Percentiles rank a stretch among this genome's conserved stretches.
Evolutionary conservation across 2,329 filamentous ascomycete genomes (phyloP).

Genomic region (Hymenoscyphus albidus): DNA sequence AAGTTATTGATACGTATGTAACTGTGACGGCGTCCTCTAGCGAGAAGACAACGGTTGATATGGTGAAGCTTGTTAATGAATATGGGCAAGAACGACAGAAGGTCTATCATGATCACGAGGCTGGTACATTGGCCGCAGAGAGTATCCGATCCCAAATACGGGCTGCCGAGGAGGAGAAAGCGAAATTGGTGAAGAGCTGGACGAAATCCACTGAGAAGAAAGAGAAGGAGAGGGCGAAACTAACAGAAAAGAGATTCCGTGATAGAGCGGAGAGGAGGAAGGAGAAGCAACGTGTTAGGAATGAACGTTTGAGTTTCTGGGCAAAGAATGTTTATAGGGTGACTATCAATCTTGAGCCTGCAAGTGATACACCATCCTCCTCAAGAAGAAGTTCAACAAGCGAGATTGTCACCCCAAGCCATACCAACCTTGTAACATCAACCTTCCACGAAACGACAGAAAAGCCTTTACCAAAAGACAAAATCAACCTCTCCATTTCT

Average conservation of each 20-base stretch:
- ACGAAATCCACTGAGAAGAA: constrained; percentile 36
- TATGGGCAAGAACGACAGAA: constrained; percentile 31
- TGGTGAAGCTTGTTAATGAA: constrained; percentile 25
- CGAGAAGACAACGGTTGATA: constrained; percentile 15
- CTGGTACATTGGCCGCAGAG: constrained; percentile 34
- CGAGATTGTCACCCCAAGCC: constrained; percentile 16
- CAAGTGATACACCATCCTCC: constrained; percentile 41
- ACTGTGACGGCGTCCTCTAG: background rate
- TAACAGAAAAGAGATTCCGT: constrained; percentile 36
- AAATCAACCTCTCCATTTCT: constrained; percentile 32
- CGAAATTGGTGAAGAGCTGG: constrained; percentile 25
- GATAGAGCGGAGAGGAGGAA: constrained; percentile 38
- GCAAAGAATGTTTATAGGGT: constrained; percentile 47
- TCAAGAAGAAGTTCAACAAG: constrained; percentile 47
- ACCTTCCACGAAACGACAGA: constrained; percentile 23
- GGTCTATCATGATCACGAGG: constrained; percentile 40
- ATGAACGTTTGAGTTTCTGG: constrained; percentile 47
- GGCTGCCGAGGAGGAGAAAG: constrained; percentile 35
- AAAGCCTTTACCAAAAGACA: constrained; percentile 19
- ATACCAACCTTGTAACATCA: constrained; percentile 25
- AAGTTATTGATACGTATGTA: constrained; percentile 22
- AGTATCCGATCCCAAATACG: constrained; percentile 36
- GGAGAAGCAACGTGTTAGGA: constrained; percentile 44
- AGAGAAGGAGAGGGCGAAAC: constrained; percentile 38
- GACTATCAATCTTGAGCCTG: constrained; percentile 48